phyloP scores from a whole-genome alignment of 768 basidiomycete species.

The Russula sp. region DNA sequence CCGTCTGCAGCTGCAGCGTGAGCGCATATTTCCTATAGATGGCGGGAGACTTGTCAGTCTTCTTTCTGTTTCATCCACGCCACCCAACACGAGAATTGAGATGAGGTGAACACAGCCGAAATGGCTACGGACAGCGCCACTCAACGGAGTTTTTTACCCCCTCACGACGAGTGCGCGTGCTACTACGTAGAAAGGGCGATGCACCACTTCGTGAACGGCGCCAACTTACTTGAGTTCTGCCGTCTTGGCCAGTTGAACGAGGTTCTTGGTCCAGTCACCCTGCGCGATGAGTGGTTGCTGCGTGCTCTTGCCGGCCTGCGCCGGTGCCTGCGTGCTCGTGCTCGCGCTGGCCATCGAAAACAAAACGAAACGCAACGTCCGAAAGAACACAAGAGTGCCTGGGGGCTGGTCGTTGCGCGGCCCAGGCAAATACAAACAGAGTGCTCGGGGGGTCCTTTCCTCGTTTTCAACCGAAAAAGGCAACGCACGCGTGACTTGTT shows the following conservation, averaged over 20 bases:
- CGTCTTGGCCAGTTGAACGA: constrained; percentile 79
- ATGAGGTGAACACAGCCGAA: neutral
- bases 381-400: constrained; percentile 13
- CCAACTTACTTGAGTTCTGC: constrained; percentile 76
- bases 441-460: constrained; percentile 2
- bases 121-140: neutral
- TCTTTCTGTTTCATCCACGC: neutral
- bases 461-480: no score
- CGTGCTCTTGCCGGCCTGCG: constrained; percentile 14
- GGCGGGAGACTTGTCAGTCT: neutral
- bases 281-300: constrained; percentile 48
- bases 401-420: constrained; percentile 1
- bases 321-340: constrained; percentile 16
- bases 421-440: neutral
- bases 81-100: neutral
- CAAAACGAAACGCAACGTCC: neutral
- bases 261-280: constrained; percentile 82
- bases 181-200: neutral
- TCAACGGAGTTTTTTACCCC: neutral
- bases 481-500: neutral
- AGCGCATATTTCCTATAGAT: constrained; percentile 67
- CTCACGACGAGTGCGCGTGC: neutral
- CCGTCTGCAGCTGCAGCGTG: constrained; percentile 78
- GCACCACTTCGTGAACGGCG: neutral
- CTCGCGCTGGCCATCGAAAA: constrained; percentile 17